A percentile compares a stretch with the other conserved stretches of the same genome.
Evolutionary conservation across 805 yeast species (phyloP).

Genomic region (Dipodascus geniculatus): DNA sequence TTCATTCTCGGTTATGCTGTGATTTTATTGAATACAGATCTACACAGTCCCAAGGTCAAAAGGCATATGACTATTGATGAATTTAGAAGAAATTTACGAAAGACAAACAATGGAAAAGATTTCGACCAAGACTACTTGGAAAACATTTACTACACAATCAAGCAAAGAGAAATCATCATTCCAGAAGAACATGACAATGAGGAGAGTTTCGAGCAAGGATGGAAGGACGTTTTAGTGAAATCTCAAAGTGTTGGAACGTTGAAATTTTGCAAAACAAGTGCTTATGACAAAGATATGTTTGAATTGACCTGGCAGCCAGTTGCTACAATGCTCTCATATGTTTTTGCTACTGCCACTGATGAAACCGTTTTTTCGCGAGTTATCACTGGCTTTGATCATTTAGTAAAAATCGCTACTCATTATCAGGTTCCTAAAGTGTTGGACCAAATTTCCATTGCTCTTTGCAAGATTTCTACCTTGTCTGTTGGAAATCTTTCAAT

Average conservation of each 20-base stretch:
- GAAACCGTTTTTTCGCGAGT: constrained; percentile 81
- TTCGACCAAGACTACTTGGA: constrained; percentile 80
- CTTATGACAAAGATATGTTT: constrained; percentile 65
- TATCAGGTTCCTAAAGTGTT: constrained; percentile 40
- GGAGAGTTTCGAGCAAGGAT: constrained; percentile 78
- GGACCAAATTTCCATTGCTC: constrained; percentile 53
- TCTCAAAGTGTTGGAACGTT: constrained; percentile 15
- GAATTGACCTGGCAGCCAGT: constrained; percentile 49
- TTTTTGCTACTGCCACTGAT: constrained; percentile 80
- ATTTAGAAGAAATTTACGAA: constrained; percentile 68
- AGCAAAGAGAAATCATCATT: constrained; percentile 84
- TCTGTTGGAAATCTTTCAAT: constrained; percentile 30
- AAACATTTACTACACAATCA: constrained; percentile 54
- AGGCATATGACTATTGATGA: constrained; percentile 82
- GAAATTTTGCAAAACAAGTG: constrained; percentile 18
- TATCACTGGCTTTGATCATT: constrained; percentile 78
- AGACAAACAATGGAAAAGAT: constrained; percentile 60
- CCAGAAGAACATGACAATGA: constrained; percentile 95
- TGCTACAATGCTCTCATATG: constrained; percentile 60
- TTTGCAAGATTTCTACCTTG: constrained; percentile 61
- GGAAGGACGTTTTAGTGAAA: constrained; percentile 26
- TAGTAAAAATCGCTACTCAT: constrained; percentile 62
- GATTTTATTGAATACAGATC: constrained; percentile 88
- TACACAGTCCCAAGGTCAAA: constrained; percentile 86
- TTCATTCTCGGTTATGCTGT: constrained; percentile 84